Evolutionary conservation across 805 yeast genomes (phyloP), one percentile per base, ranked within the genome.

Genomic region (Limtongia smithiae): DNA sequence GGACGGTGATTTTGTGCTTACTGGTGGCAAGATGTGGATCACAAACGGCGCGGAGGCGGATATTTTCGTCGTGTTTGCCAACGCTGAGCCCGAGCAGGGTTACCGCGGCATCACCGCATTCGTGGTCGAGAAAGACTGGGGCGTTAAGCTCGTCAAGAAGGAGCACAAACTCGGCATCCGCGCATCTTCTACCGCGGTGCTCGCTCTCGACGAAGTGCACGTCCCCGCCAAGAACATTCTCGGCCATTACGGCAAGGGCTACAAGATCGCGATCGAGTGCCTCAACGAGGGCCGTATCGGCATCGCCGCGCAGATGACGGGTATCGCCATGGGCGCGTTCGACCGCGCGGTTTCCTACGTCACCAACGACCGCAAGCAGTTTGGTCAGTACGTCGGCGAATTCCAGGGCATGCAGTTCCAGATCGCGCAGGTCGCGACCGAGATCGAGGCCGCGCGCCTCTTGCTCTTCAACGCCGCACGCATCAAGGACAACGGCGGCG

Each of bases 331-430:
- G 51, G 75, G 75, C 15, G 75, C 75, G 22, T 72, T 71, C 59
- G 55, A 64, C 47, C 59, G 68, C 41, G 74, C 75, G 11, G 62
- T 69, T 25, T 59, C 60, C 50, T 71, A 71, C 61, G 66, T 63
- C 11, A 60, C 55, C 51, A 65, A 63, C 41, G 75, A 71, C 55
- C 65, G 75, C 46, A 65, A 68, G 58, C 75, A 71, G 62, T 71
- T 71, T 50, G 75, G 75, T 44, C 53, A 68, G 56, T 62, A 50
- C 42, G 66, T 71, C 44, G 75, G 75, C 22, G 71, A 69, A 32
- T 70, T 70, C 65, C 75, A 71, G 55, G 75, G 75, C n/a, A 63
- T 71, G 69, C 75, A 71, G 56, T 72, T 71, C 65, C 75, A 71
- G 61, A 63, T 71, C 36, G 75, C 72, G 14, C 71, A 71, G 54